Base-by-base conservation (phyloP, 2,329 filamentous ascomycete species). In the Sarocladium strictum region DNA sequence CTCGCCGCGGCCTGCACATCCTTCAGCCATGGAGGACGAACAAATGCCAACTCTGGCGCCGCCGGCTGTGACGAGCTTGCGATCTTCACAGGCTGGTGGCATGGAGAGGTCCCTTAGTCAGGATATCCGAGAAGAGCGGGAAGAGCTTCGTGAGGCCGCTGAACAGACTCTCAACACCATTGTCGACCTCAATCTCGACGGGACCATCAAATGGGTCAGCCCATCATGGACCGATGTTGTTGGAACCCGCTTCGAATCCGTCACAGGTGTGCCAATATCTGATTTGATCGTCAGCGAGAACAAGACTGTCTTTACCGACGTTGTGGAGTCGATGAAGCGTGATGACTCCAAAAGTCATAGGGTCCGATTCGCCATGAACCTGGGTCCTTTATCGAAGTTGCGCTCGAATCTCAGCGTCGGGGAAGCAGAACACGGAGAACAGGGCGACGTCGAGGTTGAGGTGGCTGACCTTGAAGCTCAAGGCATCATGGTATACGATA, bases 161-260 rank as follows among this genome's bases (percentile, higher is more conserved):
- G 93, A 97, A 72, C 90, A 97, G 74, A 97, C 92, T 21, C 79
- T 96, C 67, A 99, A 97, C 71, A 89, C 96, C 59, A 96, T 99
- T 68, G 81, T 99, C 67, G 93, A 99, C 73, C 79, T 99, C 60
- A 90, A 91, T 65, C 80, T 97, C 55, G 89, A 97, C 66, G 90
- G 90, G 60, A 87, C 84, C 58, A 87, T 99, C 64, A 88, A 91
- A 72, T 99, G 94, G 90, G 92, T 96, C 63, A 97, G 93, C 68
- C 90, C 92, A 12, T 97, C 93, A 15, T 99, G 94, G 94, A 83
- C 84, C 57, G 91, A 97, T 64, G 87, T 99, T 51, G 87, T 97
- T 57, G 94, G 94, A 56, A 93, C 89, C 3, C 74, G 81, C 43
- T 80, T 86, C 37, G 84, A 88, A 41, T 79, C 82, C 7, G 84